Evolutionary conservation across 805 yeast species (phyloP), one percentile per base, ranked within the genome.

Genomic region (Yamadazyma endophytica): DNA sequence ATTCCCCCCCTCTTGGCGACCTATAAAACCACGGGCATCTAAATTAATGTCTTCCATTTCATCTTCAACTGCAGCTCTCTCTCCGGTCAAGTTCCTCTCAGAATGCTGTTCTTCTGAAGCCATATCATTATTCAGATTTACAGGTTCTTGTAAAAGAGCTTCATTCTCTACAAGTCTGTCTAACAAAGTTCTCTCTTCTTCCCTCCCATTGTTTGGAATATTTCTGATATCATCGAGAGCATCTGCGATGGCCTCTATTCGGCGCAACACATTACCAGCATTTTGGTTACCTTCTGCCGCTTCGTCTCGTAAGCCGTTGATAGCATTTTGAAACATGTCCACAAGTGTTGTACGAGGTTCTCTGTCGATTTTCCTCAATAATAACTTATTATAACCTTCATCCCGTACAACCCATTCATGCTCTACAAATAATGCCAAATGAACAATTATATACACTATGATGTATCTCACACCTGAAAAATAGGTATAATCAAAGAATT

Each of bases 351-450:
- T 56, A 29, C 64, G 54, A 24, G 72, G 70, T 39, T 69, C 76
- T 28, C 61, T 68, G 2, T 92, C 92, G 27, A 83, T 73, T 36
- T 70, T 73, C 40, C 66, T 74, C 32, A 68, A 51, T 12, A 82
- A 59, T 50, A 81, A 65, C 47, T 75, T 77, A 17, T 62, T 54
- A 50, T 79, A 81, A 0, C 86, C 87, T 28, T 78, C 77, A 50
- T 83, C 94, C 33, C 77, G 61, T 1, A 75, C 73, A 11, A 82
- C 81, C 76, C 82, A 77, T 43, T 82, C 88, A 49, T 80, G 82
- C 39, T 73, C 77, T 14, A 78, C 61, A 47, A 75, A 73, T 5
- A 77, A 35, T 4, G 75, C 69, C 12, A 73, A 39, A 35, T 64
- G 68, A 16, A 70, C 52, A 3, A 68, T 34, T 2, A 70, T 52